A percentile compares a stretch with the other conserved stretches of the same genome.
Evolutionary conservation across 1,139 yeast genomes (phyloP).

Genomic region (Geotrichum aggregatum): DNA sequence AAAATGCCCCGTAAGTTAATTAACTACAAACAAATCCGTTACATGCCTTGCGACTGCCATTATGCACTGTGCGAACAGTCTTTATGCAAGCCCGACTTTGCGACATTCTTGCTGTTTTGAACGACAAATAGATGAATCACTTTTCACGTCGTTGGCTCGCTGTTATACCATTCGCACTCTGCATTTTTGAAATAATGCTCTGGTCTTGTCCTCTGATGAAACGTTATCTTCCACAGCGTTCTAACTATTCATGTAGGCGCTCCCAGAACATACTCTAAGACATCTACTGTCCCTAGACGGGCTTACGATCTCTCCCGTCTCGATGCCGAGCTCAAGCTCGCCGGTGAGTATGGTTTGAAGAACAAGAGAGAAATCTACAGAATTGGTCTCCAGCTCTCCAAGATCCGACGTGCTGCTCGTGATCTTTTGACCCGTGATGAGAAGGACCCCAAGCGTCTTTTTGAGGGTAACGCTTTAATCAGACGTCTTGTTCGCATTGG

Average conservation of each 20-base stretch:
- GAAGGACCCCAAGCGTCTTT: slow-evolving; percentile 99
- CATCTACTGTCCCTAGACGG: slow-evolving; percentile 98
- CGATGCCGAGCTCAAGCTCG: slow-evolving; percentile 97
- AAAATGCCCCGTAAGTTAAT: slow-evolving; percentile 23
- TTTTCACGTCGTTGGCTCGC: not conserved
- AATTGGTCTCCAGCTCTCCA: slow-evolving; percentile 97
- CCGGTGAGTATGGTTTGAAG: slow-evolving; percentile 99
- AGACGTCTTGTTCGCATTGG: slow-evolving; percentile 96
- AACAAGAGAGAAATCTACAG: slow-evolving; percentile 99
- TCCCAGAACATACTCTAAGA: slow-evolving; percentile 98
- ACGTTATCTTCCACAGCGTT: not conserved
- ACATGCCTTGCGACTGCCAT: not conserved
- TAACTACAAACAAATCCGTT: not conserved
- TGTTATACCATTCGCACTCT: too few relatives aligned
- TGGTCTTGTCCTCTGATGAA: not conserved
- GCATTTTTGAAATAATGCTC: too few relatives aligned
- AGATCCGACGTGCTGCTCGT: slow-evolving; percentile 99
- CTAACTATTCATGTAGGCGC: slow-evolving; percentile 28
- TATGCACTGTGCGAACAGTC: not conserved
- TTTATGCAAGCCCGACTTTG: too few relatives aligned
- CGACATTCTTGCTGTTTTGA: not conserved
- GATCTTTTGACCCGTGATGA: slow-evolving; percentile 99
- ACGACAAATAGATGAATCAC: too few relatives aligned
- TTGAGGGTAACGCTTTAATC: slow-evolving; percentile 99
- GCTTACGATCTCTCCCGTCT: slow-evolving; percentile 99